A percentile compares a stretch with the other conserved stretches of the same genome.
Conservation (phyloP, 352 stramenopile species). For the Lagenidium sp. region DNA sequence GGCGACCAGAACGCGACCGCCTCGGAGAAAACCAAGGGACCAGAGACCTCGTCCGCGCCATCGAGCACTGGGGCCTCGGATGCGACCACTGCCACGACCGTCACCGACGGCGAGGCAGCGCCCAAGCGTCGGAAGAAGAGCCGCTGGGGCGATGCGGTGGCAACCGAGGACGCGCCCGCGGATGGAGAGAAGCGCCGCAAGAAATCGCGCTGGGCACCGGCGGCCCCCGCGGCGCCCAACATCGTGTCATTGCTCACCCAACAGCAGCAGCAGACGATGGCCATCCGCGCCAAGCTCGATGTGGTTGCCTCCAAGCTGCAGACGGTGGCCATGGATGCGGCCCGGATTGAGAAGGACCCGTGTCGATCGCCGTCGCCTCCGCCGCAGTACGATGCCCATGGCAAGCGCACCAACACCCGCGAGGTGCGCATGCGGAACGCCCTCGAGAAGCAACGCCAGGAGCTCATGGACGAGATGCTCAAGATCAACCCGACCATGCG, state of each 20-base stretch:
- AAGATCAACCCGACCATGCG: conserved; percentile 92
- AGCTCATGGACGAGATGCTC: conserved; percentile 94
- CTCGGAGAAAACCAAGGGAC: conserved; percentile 2
- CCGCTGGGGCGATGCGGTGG: conserved; percentile 73
- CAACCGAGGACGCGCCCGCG: conserved; percentile 11
- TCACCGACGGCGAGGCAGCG: conserved; percentile 3
- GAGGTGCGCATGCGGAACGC: conserved; percentile 91
- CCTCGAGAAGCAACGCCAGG: conserved; percentile 85
- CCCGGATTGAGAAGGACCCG: conserved; percentile 77
- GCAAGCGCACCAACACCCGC: conserved; percentile 95
- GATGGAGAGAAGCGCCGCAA: conserved; percentile 53
- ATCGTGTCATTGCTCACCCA: conserved; percentile 23
- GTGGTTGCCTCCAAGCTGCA: conserved; percentile 58
- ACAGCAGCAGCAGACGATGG: conserved; percentile 65
- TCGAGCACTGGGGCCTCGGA: not conserved
- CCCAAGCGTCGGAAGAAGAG: conserved; percentile 75
- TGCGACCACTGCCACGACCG: not conserved
- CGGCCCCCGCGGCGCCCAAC: conserved; percentile 28
- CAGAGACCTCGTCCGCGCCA: not conserved
- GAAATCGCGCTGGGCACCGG: conserved; percentile 73
- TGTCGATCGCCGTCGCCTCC: conserved; percentile 88
- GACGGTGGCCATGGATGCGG: conserved; percentile 77
- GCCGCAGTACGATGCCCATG: conserved; percentile 94
- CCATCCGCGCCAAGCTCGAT: conserved; percentile 67
- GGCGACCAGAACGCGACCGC: not conserved